Evolutionary conservation across 805 yeast genomes (phyloP).

Genomic region (Zygosaccharomyces gambellarensis): DNA sequence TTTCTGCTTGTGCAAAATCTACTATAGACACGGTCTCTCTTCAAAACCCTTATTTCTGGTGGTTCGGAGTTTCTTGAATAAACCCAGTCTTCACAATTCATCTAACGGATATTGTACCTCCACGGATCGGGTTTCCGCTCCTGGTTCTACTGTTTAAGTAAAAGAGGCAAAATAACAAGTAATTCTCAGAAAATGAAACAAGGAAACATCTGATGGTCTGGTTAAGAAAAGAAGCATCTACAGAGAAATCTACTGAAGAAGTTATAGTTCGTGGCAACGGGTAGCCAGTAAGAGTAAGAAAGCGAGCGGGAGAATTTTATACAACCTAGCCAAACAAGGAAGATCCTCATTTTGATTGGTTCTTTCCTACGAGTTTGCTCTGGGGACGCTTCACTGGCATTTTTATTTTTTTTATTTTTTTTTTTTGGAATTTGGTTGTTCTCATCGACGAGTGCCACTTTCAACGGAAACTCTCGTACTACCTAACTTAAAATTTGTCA

Average conservation of each 20-base stretch:
- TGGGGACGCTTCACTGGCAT: not conserved
- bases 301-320: not conserved
- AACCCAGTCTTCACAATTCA: no score
- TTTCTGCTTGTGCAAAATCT: no score
- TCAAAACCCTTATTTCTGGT: no score
- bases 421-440: not conserved
- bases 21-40: no score
- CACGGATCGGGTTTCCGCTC: not conserved
- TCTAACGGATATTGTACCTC: not conserved
- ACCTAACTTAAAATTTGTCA: not conserved
- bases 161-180: not conserved
- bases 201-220: not conserved
- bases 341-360: not conserved
- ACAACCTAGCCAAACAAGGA: not conserved
- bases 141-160: not conserved
- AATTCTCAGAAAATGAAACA: not conserved
- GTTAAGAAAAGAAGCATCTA: not conserved
- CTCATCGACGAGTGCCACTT: not conserved
- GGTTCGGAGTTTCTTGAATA: no score
- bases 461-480: not conserved
- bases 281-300: not conserved
- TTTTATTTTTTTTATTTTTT: not conserved
- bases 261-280: not conserved
- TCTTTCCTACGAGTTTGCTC: not conserved
- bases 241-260: not conserved